Percentiles rank a stretch among this genome's conserved stretches.
phyloP scores from a whole-genome alignment of 306 rosid species.

The Benincasa hispida region DNA sequence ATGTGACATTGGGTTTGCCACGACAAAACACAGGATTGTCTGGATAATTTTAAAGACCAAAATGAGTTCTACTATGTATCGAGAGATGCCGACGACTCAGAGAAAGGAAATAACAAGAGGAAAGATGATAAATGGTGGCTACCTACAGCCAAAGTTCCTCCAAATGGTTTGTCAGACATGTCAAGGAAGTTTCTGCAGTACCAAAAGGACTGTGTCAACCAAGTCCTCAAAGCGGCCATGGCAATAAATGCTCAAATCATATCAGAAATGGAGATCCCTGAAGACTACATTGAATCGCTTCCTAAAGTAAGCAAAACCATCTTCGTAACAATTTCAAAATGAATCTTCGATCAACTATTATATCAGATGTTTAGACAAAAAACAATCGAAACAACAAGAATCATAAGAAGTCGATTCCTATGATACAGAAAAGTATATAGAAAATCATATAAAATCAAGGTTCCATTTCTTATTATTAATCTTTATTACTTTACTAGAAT shows the following conservation, averaged over 20 bases:
- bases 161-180: constrained; percentile 59
- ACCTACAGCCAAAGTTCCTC: constrained; percentile 74
- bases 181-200: constrained; percentile 80
- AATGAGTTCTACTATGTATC: constrained; percentile 65
- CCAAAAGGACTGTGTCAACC: constrained; percentile 94
- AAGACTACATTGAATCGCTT: constrained; percentile 78
- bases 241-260: constrained; percentile 92
- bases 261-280: constrained; percentile 91
- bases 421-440: no score
- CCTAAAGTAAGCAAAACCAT: constrained; percentile 51
- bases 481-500: no score
- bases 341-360: not conserved
- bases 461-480: no score
- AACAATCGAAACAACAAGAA: no score
- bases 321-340: not conserved
- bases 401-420: no score
- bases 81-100: constrained; percentile 49
- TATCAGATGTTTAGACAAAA: no score
- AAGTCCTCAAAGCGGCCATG: constrained; percentile 99
- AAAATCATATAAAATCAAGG: no score
- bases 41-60: constrained; percentile 69
- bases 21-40: constrained; percentile 50
- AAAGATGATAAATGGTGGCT: constrained; percentile 95
- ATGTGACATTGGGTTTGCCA: not conserved
- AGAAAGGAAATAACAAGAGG: constrained; percentile 32